Evolutionary conservation across 345 rosid species (phyloP).

Genomic region (Heritiera fomes): DNA sequence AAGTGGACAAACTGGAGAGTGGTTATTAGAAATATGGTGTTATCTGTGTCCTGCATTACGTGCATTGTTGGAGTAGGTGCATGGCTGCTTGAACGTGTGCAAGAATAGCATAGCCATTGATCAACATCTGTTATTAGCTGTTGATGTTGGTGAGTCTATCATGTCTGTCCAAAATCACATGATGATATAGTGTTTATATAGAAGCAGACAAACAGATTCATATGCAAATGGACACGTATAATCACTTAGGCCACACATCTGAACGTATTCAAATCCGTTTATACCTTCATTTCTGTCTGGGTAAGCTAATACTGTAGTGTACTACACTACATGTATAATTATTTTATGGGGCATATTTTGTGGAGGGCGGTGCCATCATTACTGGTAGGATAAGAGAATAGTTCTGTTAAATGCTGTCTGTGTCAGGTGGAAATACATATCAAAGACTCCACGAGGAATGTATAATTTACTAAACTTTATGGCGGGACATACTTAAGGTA

Average conservation of each 20-base stretch:
- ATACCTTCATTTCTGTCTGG: conserved; percentile 14
- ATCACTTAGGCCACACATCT: background rate
- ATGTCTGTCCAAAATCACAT: background rate
- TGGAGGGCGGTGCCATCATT: conserved; percentile 21
- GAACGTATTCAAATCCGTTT: background rate
- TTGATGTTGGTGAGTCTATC: conserved; percentile 10
- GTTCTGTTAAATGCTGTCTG: conserved; percentile 21
- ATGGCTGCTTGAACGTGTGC: conserved; percentile 9
- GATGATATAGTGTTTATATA: background rate
- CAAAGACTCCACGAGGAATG: conserved; percentile 8
- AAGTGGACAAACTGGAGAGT: conserved; percentile 38
- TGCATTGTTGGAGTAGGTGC: conserved; percentile 41
- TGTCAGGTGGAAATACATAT: conserved; percentile 5
- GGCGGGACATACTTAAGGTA: conserved; percentile 23
- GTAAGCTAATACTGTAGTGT: conserved; percentile 9
- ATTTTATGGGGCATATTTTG: conserved; percentile 21
- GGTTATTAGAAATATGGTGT: conserved; percentile 37
- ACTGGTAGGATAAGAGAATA: conserved; percentile 20
- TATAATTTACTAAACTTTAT: conserved; percentile 6
- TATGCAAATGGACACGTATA: background rate
- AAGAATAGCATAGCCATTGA: conserved; percentile 19
- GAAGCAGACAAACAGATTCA: background rate
- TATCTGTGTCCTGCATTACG: conserved; percentile 32
- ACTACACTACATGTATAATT: conserved; percentile 15
- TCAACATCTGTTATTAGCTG: background rate